A percentile compares a stretch with the other conserved stretches of the same genome.
Conservation (phyloP, 2,329 filamentous ascomycete species). For the Ophiostoma novo-ulmi region DNA sequence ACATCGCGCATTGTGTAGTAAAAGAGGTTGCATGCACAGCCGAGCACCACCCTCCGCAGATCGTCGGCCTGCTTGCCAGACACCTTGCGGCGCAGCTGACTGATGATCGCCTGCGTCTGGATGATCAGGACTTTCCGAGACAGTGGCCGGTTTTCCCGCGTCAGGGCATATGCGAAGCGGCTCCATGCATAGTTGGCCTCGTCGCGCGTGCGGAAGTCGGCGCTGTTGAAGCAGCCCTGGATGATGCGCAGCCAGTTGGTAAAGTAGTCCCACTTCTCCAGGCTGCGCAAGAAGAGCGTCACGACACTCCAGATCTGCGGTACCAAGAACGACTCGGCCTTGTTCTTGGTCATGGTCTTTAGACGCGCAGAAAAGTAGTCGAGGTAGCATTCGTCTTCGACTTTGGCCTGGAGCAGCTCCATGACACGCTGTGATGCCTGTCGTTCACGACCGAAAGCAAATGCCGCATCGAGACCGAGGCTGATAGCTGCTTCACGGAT, state of each 20-base stretch:
- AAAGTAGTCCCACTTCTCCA: constrained; percentile 67
- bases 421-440: constrained; percentile 61
- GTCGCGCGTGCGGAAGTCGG: constrained; percentile 62
- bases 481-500: constrained; percentile 69
- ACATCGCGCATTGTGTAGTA: constrained; percentile 72
- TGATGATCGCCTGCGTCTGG: constrained; percentile 62
- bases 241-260: constrained; percentile 71
- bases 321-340: constrained; percentile 59
- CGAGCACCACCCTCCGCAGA: constrained; percentile 54
- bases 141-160: constrained; percentile 56
- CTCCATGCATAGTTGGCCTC: constrained; percentile 85
- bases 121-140: constrained; percentile 46
- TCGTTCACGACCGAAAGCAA: constrained; percentile 63
- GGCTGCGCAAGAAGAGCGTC: constrained; percentile 68
- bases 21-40: constrained; percentile 71
- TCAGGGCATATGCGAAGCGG: constrained; percentile 69
- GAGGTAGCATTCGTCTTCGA: constrained; percentile 60
- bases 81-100: constrained; percentile 60
- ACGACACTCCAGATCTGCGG: constrained; percentile 87
- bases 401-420: constrained; percentile 55
- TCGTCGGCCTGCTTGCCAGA: constrained; percentile 53
- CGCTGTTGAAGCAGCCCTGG: constrained; percentile 77
- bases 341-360: constrained; percentile 61
- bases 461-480: constrained; percentile 66
- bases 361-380: constrained; percentile 65